A percentile compares a stretch with the other conserved stretches of the same genome.
Evolutionary conservation across 371 early-diverging fungal species (phyloP).

Genomic region (Entomophthora muscae): DNA sequence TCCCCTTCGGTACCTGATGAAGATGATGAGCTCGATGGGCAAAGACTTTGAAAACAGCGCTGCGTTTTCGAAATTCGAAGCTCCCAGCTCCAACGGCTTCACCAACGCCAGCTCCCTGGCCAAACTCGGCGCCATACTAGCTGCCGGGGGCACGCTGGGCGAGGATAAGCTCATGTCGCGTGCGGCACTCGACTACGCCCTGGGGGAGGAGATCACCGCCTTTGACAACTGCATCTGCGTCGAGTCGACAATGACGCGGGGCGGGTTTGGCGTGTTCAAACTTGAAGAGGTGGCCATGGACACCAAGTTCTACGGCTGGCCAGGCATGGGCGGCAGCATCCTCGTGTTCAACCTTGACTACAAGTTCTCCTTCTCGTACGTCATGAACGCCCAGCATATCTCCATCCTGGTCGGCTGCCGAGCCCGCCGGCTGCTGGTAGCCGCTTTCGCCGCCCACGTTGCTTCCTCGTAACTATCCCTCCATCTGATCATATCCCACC

Average conservation of each 20-base stretch:
- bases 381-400: constrained; percentile 16
- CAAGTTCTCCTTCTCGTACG: constrained; percentile 32
- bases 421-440: background rate
- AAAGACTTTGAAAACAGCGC: background rate
- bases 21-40: background rate
- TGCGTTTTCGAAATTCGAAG: background rate
- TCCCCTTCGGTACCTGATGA: background rate
- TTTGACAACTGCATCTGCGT: constrained; percentile 11
- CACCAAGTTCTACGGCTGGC: constrained; percentile 21
- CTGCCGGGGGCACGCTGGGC: background rate
- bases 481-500: too few relatives aligned
- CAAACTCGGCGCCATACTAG: background rate
- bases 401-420: background rate
- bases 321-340: constrained; percentile 35
- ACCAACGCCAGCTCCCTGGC: constrained; percentile 1
- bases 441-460: background rate
- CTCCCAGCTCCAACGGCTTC: background rate
- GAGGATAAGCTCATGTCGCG: background rate
- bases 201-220: background rate
- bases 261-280: background rate
- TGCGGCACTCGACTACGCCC: background rate
- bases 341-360: constrained; percentile 30
- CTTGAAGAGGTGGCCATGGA: background rate
- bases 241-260: constrained; percentile 4
- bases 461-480: too few relatives aligned